Evolutionary conservation across 2,329 filamentous ascomycete genomes (phyloP), one percentile per base, ranked within the genome.

Genomic region (Apiospora malaysiana): DNA sequence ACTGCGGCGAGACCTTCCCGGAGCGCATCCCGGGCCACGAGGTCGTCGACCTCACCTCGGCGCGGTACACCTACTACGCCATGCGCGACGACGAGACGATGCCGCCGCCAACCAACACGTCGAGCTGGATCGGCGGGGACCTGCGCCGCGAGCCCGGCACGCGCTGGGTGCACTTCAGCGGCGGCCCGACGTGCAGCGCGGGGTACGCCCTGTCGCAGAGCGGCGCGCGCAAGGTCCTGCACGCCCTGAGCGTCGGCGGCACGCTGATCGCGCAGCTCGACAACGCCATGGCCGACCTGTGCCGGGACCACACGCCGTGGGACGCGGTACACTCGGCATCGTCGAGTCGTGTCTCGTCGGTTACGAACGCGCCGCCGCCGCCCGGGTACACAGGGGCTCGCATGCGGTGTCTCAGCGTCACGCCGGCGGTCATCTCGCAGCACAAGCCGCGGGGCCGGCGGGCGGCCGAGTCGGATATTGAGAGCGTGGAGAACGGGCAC

Each of bases 1-100:
- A 83, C 72, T 83, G 82, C 70, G 79, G 78, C 65, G 71, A 72
- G 66, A 72, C 71, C 23, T 73, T 73, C 27, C 72, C 72, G 0
- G 71, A 72, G 69, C 69, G 72, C 21, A 72, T 72, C 37, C 72
- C 71, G 0, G 71, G 71, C 49, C 71, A 72, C 49, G 67, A 73
- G 46, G 71, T 72, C 27, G 69, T 68, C 23, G 66, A 72, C 69
- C 27, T 42, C 3, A 23, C 25, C 1, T 72, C 71, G 2, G 66
- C 71, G 14, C 69, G 71, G 37, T 72, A 73, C 49, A 73, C 69
- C 21, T 72, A 73, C 49, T 72, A 73, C 45, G 69, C 71, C 3
- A 42, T 73, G 18, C 69, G 69, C 2, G 45, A 69, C 23, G 71
- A 72, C 45, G 69, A 66, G 14, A 73, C 72, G 8, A 49, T 73